Base-by-base conservation (phyloP, 441 rosid species). In the Omphalea diandra region DNA sequence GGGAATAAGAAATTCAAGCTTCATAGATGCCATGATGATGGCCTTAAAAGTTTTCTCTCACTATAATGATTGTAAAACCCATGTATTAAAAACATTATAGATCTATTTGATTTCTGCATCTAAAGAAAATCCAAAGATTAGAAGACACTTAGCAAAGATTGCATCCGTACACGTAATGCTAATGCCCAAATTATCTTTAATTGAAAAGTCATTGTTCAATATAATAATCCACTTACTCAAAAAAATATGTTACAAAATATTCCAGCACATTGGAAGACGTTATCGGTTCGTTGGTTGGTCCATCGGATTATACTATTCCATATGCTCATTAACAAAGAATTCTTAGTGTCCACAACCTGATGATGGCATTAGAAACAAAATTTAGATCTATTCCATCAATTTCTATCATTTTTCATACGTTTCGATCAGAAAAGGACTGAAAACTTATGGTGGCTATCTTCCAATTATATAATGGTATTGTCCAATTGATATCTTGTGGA, bases 401-500 rank as follows among this genome's bases (percentile, higher is more conserved):
- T 68, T 44, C 55, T 43, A n/a, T 68, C 64, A 41, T n/a, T 55
- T 38, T 40, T 33, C 24, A n/a, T 9, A n/a, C 3, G 26, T 56
- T 55, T 56, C 55, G 41, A 56, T 56, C n/a, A 5, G 71, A 38
- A 67, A 54, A 40, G 2, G 71, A 40, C 62, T 27, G 63, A 57
- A 43, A 68, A 56, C 44, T 29, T 29, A 46, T n/a, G 56, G 22
- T 43, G 1, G 52, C 54, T 64, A 17, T n/a, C 56, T 2, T 35
- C 46, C 54, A 27, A 20, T 43, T 38, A 26, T 40, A 26, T 10
- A 54, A 17, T 35, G 17, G 18, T 38, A 31, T 24, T 5, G 15
- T 40, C 31, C 24, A 12, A 38, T 11, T 59, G 15, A 35, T 12
- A 35, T n/a, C 9, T 26, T 49, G 10, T 5, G 2, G 2, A 29